phyloP scores from a whole-genome alignment of 108 stramenopile species.

The Nitzschia sp. region DNA sequence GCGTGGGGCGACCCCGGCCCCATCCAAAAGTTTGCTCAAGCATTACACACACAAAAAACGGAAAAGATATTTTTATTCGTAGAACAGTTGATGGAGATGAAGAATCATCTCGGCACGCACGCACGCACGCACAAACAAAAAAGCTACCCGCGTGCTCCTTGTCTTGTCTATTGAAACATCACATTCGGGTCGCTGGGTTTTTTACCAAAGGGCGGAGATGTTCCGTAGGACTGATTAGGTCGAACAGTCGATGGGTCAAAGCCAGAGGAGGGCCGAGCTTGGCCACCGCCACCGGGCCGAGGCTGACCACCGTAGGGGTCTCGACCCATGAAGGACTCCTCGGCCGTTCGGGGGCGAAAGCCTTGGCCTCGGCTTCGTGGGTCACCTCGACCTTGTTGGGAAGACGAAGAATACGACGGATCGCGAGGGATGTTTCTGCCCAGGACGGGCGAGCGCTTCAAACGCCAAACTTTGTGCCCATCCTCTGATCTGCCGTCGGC shows the following conservation, averaged over 20 bases:
- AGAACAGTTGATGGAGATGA: too few relatives aligned
- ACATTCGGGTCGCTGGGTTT: background rate
- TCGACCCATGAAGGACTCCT: background rate
- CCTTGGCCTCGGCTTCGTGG: too few relatives aligned
- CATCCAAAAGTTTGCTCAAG: too few relatives aligned
- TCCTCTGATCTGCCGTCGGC: background rate
- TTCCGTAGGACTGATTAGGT: background rate
- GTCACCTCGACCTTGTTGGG: background rate
- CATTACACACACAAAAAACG: too few relatives aligned
- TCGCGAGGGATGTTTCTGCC: background rate
- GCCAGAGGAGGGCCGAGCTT: background rate
- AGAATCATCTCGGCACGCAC: too few relatives aligned
- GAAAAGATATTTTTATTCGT: too few relatives aligned
- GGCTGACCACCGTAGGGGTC: background rate
- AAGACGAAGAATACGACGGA: background rate
- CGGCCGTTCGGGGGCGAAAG: background rate
- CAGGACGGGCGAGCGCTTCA: background rate
- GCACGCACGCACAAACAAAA: too few relatives aligned
- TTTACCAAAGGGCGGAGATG: background rate
- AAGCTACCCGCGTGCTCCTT: too few relatives aligned
- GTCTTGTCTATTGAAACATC: background rate
- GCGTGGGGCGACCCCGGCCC: too few relatives aligned
- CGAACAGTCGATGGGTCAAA: background rate
- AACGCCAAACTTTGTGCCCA: constrained; percentile 1
- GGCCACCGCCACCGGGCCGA: background rate